Evolutionary conservation across 768 basidiomycete genomes (phyloP).

Genomic region (Collybiopsis luxurians): DNA sequence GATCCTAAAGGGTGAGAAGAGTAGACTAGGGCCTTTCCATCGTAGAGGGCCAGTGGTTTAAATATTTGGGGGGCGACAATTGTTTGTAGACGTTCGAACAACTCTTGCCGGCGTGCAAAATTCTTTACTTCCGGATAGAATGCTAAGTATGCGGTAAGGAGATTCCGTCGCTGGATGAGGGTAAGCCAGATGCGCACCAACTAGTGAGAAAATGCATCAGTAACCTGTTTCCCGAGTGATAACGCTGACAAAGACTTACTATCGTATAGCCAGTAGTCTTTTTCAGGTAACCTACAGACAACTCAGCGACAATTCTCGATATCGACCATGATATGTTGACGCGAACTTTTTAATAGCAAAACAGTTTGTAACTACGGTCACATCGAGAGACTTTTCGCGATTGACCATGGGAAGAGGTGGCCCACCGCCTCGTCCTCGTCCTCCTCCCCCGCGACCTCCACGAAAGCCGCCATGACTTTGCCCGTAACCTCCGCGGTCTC

Average conservation of each 20-base stretch:
- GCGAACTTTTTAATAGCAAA: constrained; percentile 23
- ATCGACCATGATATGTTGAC: too few relatives aligned
- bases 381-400: not conserved
- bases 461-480: not conserved
- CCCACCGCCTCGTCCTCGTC: not conserved
- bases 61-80: constrained; percentile 31
- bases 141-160: constrained; percentile 12
- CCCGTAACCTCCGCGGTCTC: not conserved
- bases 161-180: not conserved
- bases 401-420: not conserved
- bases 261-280: constrained; percentile 27
- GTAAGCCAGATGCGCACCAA: too few relatives aligned
- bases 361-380: constrained; percentile 26
- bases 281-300: constrained; percentile 21
- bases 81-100: constrained; percentile 39
- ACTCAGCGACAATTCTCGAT: too few relatives aligned
- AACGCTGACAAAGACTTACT: constrained; percentile 13
- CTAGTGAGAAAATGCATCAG: too few relatives aligned
- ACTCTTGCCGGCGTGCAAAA: constrained; percentile 23
- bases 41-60: constrained; percentile 42
- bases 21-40: constrained; percentile 42
- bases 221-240: too few relatives aligned
- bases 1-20: constrained; percentile 28
- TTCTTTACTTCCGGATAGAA: constrained; percentile 21
- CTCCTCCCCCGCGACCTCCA: not conserved